A percentile compares a stretch with the other conserved stretches of the same genome.
Evolutionary conservation across 2,329 filamentous ascomycete genomes (phyloP).

Genomic region (Mycosphaerella sp.): DNA sequence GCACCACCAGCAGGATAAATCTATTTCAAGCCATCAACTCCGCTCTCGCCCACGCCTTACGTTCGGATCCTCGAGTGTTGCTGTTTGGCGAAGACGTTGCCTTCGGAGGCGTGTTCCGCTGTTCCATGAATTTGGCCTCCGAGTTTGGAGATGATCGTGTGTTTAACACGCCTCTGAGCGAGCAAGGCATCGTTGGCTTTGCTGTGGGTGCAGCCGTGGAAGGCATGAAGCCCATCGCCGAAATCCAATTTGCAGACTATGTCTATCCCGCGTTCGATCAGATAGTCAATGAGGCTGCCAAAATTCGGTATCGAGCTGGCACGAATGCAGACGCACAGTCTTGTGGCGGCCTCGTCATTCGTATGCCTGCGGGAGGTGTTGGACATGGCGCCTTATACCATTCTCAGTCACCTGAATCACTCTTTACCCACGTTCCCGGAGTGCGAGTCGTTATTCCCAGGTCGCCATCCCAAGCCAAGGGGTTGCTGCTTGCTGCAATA

Average conservation of each 20-base stretch:
- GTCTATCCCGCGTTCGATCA: slow-evolving; percentile 91
- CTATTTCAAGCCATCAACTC: slow-evolving; percentile 92
- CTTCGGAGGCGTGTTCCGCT: slow-evolving; percentile 94
- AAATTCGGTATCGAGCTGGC: slow-evolving; percentile 71
- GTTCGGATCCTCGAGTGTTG: slow-evolving; percentile 75
- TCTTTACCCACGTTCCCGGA: slow-evolving; percentile 85
- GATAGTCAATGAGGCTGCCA: slow-evolving; percentile 87
- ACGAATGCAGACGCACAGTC: slow-evolving; percentile 34
- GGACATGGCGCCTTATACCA: slow-evolving; percentile 87
- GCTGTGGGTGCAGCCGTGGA: slow-evolving; percentile 84
- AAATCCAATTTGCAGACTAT: slow-evolving; percentile 95
- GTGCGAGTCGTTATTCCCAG: slow-evolving; percentile 79
- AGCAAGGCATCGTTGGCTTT: slow-evolving; percentile 92
- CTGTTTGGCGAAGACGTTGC: slow-evolving; percentile 96
- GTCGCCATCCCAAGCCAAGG: slow-evolving; percentile 82
- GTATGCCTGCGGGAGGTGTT: slow-evolving; percentile 86
- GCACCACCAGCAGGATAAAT: slow-evolving; percentile 76
- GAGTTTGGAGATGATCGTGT: slow-evolving; percentile 83
- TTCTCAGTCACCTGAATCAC: slow-evolving; percentile 78
- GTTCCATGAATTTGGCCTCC: slow-evolving; percentile 72
- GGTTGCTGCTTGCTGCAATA: slow-evolving; percentile 70
- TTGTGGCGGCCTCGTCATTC: slow-evolving; percentile 72
- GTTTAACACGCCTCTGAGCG: slow-evolving; percentile 91
- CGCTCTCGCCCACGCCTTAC: slow-evolving; percentile 73
- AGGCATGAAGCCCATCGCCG: slow-evolving; percentile 86